Percentiles rank a stretch among this genome's conserved stretches.
phyloP scores from a whole-genome alignment of 2,329 filamentous ascomycete species.

The Beauveria sp. region DNA sequence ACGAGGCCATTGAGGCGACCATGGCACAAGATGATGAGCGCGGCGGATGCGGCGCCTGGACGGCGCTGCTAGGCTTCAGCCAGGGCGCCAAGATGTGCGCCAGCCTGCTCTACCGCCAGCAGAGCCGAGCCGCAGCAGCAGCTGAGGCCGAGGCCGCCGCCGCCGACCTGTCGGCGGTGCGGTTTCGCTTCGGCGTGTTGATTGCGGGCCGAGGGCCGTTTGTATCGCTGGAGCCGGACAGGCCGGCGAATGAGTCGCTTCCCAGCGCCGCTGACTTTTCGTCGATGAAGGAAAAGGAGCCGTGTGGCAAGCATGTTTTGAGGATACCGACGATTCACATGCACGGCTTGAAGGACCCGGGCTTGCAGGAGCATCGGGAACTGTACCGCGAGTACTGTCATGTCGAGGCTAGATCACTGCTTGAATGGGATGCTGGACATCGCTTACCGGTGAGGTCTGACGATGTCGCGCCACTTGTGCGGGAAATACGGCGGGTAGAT shows the following conservation, averaged over 20 bases:
- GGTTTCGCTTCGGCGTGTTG: conserved; percentile 28
- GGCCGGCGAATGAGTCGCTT: neutral
- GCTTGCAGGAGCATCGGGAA: conserved; percentile 41
- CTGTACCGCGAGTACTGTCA: conserved; percentile 55
- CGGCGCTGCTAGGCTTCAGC: conserved; percentile 53
- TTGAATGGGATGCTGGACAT: conserved; percentile 71
- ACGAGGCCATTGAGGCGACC: conserved; percentile 27
- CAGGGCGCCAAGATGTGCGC: conserved; percentile 52
- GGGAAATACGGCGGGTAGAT: conserved; percentile 14
- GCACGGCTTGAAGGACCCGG: conserved; percentile 50
- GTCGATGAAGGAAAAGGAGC: conserved; percentile 16
- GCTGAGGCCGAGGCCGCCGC: neutral
- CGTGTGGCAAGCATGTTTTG: conserved; percentile 22
- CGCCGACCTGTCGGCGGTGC: conserved; percentile 11
- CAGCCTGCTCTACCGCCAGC: conserved; percentile 49
- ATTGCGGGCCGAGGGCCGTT: conserved; percentile 27
- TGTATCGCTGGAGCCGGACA: conserved; percentile 17
- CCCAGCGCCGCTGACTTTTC: conserved; percentile 19
- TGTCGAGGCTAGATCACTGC: conserved; percentile 40
- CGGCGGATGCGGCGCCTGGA: conserved; percentile 41
- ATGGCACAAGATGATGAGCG: conserved; percentile 39
- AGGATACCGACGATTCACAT: conserved; percentile 29
- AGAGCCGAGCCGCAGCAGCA: conserved; percentile 32
- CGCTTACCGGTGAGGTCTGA: conserved; percentile 59
- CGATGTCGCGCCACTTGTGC: conserved; percentile 47